phyloP scores from a whole-genome alignment of 345 rosid species.

The Hibiscus mutabilis region DNA sequence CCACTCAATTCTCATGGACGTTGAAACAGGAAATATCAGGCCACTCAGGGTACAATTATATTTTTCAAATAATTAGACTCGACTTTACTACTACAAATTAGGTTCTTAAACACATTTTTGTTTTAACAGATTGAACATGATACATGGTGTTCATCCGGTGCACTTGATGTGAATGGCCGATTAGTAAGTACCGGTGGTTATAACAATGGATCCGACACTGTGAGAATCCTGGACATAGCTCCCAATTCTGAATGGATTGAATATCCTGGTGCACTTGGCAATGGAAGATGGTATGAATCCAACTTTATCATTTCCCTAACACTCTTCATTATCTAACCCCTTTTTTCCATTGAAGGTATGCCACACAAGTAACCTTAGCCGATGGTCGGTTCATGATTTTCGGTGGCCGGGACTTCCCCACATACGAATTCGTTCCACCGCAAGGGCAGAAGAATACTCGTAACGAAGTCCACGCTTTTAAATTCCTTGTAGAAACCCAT shows the following conservation, averaged over 20 bases:
- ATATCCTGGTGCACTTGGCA: conserved; percentile 53
- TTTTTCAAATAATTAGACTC: too few relatives aligned
- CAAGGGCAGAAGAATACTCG: conserved; percentile 45
- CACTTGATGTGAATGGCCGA: conserved; percentile 54
- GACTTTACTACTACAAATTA: too few relatives aligned
- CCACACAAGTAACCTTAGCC: conserved; percentile 66
- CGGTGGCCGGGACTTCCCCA: conserved; percentile 69
- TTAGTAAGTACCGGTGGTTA: conserved; percentile 76
- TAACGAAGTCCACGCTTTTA: conserved; percentile 25
- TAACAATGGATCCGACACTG: conserved; percentile 58
- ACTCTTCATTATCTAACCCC: too few relatives aligned
- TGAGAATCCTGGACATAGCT: conserved; percentile 39
- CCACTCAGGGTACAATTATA: too few relatives aligned
- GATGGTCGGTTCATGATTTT: conserved; percentile 66
- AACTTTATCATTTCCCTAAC: too few relatives aligned
- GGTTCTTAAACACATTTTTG: background rate
- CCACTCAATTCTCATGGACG: conserved; percentile 56
- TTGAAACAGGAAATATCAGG: conserved; percentile 18
- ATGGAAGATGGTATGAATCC: conserved; percentile 32
- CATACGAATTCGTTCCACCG: conserved; percentile 67
- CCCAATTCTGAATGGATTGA: conserved; percentile 54
- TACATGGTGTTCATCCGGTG: conserved; percentile 98
- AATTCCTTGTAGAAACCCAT: conserved; percentile 48
- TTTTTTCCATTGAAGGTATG: conserved; percentile 31
- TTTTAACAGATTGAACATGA: conserved; percentile 50